Evolutionary conservation across 148 eudicot species (phyloP).

Genomic region (Bassia scoparia): DNA sequence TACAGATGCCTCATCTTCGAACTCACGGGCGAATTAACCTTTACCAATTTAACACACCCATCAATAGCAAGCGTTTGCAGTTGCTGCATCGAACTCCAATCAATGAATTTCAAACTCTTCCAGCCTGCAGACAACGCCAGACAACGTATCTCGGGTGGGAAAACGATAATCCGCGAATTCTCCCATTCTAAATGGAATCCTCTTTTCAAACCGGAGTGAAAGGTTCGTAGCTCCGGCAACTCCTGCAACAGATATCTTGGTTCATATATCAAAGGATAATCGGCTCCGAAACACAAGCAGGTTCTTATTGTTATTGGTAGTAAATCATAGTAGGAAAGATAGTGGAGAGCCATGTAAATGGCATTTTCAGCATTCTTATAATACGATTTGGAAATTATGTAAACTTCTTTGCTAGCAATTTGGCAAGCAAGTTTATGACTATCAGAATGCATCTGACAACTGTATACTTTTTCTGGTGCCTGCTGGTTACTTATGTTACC

Average conservation of each 20-base stretch:
- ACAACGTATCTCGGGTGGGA: too few relatives aligned
- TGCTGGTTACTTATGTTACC: not conserved
- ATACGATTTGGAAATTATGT: too few relatives aligned
- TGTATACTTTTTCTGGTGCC: not conserved
- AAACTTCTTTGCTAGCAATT: not conserved
- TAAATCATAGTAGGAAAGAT: too few relatives aligned
- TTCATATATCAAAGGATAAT: too few relatives aligned
- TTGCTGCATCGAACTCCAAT: not conserved
- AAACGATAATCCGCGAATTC: too few relatives aligned
- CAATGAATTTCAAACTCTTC: not conserved
- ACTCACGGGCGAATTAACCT: not conserved
- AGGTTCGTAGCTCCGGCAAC: not conserved
- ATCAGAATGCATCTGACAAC: not conserved
- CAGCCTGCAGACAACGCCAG: not conserved
- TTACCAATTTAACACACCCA: not conserved
- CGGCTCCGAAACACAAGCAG: too few relatives aligned
- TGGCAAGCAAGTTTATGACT: not conserved
- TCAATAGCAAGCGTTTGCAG: conserved; percentile 4
- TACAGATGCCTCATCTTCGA: not conserved
- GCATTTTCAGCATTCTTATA: too few relatives aligned
- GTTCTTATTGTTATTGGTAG: too few relatives aligned
- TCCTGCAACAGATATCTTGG: too few relatives aligned
- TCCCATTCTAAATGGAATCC: too few relatives aligned
- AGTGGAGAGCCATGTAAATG: too few relatives aligned
- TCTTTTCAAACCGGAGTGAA: too few relatives aligned